Percentiles rank a stretch among this genome's conserved stretches.
These are phyloP conservation scores for Ammopiptanthus mongolicus DNA, from an alignment of 306 rosid genomes.

Conservation along the genomic window DNA sequence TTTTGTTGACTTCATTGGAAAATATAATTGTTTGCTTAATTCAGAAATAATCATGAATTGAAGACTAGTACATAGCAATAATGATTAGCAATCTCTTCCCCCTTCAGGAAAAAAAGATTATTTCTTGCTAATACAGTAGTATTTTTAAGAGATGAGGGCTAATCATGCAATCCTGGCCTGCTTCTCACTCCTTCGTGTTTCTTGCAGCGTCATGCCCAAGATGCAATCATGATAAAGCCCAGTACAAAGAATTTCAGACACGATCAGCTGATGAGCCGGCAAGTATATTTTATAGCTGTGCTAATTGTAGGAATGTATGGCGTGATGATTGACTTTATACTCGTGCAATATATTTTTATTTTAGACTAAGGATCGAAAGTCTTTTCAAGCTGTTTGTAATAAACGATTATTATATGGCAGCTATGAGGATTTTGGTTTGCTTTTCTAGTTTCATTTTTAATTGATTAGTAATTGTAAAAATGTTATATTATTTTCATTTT, in stretches of 20 bases:
- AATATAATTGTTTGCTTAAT: neutral
- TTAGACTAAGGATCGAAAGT: neutral
- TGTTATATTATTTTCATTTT: neutral
- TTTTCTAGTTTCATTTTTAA: no score
- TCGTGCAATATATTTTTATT: neutral
- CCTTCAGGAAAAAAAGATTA: neutral
- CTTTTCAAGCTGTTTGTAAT: neutral
- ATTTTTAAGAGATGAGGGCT: neutral
- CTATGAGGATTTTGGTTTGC: neutral
- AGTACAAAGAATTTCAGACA: conserved; percentile 48
- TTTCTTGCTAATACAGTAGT: neutral
- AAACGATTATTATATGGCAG: neutral
- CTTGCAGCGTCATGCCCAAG: conserved; percentile 47
- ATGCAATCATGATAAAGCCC: conserved; percentile 44
- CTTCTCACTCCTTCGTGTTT: neutral
- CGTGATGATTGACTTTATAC: conserved; percentile 21
- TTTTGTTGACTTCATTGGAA: neutral
- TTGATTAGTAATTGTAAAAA: neutral
- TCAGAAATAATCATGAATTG: neutral
- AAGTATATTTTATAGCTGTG: conserved; percentile 51
- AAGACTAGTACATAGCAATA: neutral
- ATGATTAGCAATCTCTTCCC: neutral
- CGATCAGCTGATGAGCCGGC: conserved; percentile 73
- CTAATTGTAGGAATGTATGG: conserved; percentile 43
- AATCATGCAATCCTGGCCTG: neutral